A percentile compares a stretch with the other conserved stretches of the same genome.
Evolutionary conservation across 495 filamentous ascomycete genomes (phyloP).

Genomic region (Aspergillus indologenus): DNA sequence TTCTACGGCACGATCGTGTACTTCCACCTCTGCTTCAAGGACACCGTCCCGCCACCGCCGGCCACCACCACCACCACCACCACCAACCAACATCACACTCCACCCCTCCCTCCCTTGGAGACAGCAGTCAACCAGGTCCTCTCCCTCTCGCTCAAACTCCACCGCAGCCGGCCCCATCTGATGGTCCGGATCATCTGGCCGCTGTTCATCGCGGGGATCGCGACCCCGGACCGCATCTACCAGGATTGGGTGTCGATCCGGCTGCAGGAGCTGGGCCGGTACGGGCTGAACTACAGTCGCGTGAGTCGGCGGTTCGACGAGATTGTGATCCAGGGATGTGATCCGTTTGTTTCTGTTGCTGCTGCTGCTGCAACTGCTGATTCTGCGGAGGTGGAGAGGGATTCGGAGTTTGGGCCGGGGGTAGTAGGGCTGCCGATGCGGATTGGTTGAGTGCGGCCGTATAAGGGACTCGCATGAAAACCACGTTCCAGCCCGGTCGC

Average conservation of each 20-base stretch:
- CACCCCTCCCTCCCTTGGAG: constrained; percentile 16
- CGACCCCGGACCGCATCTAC: constrained; percentile 29
- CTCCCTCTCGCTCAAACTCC: constrained; percentile 28
- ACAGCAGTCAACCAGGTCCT: constrained; percentile 27
- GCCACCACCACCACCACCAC: background rate
- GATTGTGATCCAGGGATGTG: constrained; percentile 19
- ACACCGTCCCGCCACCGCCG: background rate
- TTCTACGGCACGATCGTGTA: constrained; percentile 30
- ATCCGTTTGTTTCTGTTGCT: constrained; percentile 15
- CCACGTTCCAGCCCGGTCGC: no score
- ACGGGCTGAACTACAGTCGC: constrained; percentile 17
- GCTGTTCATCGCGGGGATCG: constrained; percentile 31
- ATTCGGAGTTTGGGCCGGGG: no score
- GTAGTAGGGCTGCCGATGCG: background rate
- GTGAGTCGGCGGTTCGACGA: constrained; percentile 28
- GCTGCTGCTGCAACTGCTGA: no score
- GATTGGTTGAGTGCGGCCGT: background rate
- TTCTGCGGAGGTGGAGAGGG: no score
- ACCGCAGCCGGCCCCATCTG: constrained; percentile 28
- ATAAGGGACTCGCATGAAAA: background rate
- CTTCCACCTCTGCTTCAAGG: constrained; percentile 26
- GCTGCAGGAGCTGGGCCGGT: constrained; percentile 30
- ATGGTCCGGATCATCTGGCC: constrained; percentile 33
- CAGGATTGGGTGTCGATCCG: constrained; percentile 38
- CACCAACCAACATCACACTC: background rate